Conservation (phyloP, 257 asterid species). For the Cordia subcordata region DNA sequence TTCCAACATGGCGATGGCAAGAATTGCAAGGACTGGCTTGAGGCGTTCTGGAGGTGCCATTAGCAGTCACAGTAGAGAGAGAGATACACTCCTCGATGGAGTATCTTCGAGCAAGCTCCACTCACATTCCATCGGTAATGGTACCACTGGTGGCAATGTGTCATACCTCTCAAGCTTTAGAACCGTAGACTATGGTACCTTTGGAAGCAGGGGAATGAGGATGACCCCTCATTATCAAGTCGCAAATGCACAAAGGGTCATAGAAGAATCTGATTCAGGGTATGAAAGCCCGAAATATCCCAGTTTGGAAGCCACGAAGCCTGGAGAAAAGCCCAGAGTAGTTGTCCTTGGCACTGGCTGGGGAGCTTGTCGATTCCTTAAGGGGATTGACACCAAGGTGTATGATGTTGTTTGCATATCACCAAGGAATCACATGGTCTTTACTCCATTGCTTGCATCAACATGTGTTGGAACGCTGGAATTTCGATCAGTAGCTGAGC, state of each 20-base stretch:
- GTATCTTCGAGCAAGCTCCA: constrained; percentile 19
- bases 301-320: constrained; percentile 76
- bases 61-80: constrained; percentile 25
- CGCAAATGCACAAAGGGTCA: constrained; percentile 47
- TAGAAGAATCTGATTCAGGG: constrained; percentile 52
- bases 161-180: constrained; percentile 29
- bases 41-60: constrained; percentile 41
- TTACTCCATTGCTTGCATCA: constrained; percentile 93
- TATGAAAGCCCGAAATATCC: constrained; percentile 58
- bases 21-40: constrained; percentile 58
- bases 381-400: constrained; percentile 63
- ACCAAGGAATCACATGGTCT: constrained; percentile 96
- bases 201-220: constrained; percentile 51
- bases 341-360: constrained; percentile 94
- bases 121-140: constrained; percentile 15
- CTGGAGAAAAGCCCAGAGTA: constrained; percentile 86
- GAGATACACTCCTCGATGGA: constrained; percentile 18
- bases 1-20: constrained; percentile 60
- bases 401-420: constrained; percentile 90
- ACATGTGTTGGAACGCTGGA: constrained; percentile 96
- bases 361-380: constrained; percentile 96
- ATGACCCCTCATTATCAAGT: constrained; percentile 46
- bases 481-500: constrained; percentile 90
- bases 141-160: constrained; percentile 14
- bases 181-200: constrained; percentile 17